A percentile compares a stretch with the other conserved stretches of the same genome.
Conservation (phyloP, 1,284 basidiomycete species). For the Boletus smithii region DNA sequence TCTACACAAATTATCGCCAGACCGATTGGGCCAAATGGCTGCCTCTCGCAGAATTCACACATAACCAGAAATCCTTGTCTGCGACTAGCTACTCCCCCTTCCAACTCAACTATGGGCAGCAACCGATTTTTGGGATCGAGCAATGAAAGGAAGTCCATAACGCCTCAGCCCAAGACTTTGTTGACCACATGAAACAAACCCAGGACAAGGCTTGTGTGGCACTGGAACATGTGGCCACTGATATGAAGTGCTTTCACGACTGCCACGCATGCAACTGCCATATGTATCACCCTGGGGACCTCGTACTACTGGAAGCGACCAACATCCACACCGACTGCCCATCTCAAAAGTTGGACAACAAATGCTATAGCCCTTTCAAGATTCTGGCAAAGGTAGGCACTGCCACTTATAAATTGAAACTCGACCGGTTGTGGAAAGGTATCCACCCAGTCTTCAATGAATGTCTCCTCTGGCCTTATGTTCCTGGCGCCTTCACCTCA, state of each 20-base stretch:
- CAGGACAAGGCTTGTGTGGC: not conserved
- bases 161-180: not conserved
- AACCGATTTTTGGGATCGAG: not conserved
- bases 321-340: not conserved
- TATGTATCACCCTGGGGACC: not conserved
- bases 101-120: not conserved
- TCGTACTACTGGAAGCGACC: not conserved
- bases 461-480: not conserved
- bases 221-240: not conserved
- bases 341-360: not conserved
- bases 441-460: not conserved
- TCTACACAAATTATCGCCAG: constrained; percentile 34
- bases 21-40: constrained; percentile 38
- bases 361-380: not conserved
- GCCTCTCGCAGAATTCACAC: constrained; percentile 32
- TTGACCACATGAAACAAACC: not conserved
- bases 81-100: not conserved
- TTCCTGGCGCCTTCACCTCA: fast-evolving
- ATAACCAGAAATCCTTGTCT: not conserved
- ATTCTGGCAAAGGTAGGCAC: fast-evolving
- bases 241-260: not conserved
- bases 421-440: not conserved
- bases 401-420: not conserved
- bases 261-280: fast-evolving
- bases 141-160: not conserved